phyloP scores from a whole-genome alignment of 192 early-diverging fungal genomes.

The Coemansia sp. region DNA sequence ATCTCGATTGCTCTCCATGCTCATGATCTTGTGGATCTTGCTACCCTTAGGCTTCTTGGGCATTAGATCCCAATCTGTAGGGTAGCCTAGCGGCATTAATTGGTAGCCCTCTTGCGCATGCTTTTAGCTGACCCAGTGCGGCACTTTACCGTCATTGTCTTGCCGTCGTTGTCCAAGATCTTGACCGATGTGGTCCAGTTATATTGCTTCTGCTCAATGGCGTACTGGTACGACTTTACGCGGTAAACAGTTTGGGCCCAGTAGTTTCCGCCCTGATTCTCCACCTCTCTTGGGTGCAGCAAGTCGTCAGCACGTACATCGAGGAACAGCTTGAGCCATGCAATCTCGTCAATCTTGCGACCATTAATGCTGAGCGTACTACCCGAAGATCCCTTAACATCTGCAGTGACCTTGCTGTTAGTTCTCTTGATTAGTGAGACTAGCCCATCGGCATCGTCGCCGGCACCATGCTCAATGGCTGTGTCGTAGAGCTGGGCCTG shows the following conservation, averaged over 20 bases:
- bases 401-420: constrained; percentile 16
- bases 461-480: constrained; percentile 43
- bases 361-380: constrained; percentile 41
- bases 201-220: constrained; percentile 17
- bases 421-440: constrained; percentile 24
- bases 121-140: not conserved
- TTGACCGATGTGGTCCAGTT: constrained; percentile 31
- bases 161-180: constrained; percentile 38
- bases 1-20: not conserved
- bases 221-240: constrained; percentile 50
- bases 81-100: not conserved
- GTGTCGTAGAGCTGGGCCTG: constrained; percentile 56
- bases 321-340: constrained; percentile 50
- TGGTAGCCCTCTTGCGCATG: not conserved
- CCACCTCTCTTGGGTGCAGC: constrained; percentile 33
- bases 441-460: constrained; percentile 40
- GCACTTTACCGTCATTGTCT: constrained; percentile 3
- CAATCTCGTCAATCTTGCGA: constrained; percentile 38
- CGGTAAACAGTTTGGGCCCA: constrained; percentile 52
- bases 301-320: constrained; percentile 37
- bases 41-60: not conserved
- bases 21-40: not conserved
- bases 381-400: constrained; percentile 15
- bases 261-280: constrained; percentile 26
- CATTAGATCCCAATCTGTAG: not conserved